These are phyloP conservation scores for Phyllostachys edulis DNA, from an alignment of 176 grass and related monocot genomes.

Conservation along the genomic window DNA sequence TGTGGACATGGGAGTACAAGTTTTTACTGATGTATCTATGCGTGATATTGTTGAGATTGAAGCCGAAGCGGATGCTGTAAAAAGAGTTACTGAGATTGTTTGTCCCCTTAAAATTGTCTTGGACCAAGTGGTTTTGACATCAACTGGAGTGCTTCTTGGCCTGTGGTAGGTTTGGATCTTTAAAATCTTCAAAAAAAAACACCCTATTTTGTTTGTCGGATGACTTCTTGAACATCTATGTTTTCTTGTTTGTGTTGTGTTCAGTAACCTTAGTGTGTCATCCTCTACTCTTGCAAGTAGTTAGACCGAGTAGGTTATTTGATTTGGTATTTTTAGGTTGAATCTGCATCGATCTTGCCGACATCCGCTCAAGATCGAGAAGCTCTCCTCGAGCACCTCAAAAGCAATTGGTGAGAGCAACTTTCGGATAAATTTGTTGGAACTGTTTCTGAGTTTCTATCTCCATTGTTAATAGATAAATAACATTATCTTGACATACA, in stretches of 20 bases:
- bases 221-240: neutral
- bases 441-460: neutral
- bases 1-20: neutral
- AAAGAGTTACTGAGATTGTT: conserved; percentile 48
- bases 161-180: conserved; percentile 77
- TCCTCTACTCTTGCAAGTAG: conserved; percentile 6
- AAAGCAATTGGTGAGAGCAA: conserved; percentile 80
- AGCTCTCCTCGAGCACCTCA: conserved; percentile 77
- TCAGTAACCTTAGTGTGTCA: neutral
- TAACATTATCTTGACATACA: conserved; percentile 15
- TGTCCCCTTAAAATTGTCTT: conserved; percentile 83
- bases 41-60: conserved; percentile 79
- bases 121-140: conserved; percentile 87
- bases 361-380: conserved; percentile 81
- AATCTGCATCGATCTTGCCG: conserved; percentile 79
- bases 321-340: conserved; percentile 51
- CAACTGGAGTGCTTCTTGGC: conserved; percentile 96
- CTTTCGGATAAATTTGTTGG: neutral
- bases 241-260: neutral
- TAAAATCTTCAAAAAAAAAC: neutral
- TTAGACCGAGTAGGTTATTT: conserved; percentile 26
- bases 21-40: conserved; percentile 39
- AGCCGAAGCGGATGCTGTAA: conserved; percentile 65
- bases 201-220: conserved; percentile 26
- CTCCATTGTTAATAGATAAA: neutral